Conservation (phyloP, 805 yeast genomes). For the Priceomyces fermenticarens region DNA sequence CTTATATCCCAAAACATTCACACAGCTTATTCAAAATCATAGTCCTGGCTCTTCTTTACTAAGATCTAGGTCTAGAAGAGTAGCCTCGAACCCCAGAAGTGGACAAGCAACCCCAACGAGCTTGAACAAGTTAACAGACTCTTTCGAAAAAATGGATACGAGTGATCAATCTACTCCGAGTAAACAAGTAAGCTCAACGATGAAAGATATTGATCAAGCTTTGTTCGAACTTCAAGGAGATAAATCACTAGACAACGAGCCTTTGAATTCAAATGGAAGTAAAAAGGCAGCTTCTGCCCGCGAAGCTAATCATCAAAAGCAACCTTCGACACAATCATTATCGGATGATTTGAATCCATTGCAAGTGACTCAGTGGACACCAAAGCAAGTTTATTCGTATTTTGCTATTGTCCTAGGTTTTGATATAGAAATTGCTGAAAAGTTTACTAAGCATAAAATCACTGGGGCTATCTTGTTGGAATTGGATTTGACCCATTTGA, state of each 20-base stretch:
- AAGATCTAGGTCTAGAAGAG: conserved; percentile 55
- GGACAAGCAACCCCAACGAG: conserved; percentile 11
- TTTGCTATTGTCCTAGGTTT: conserved; percentile 68
- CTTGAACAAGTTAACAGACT: conserved; percentile 7
- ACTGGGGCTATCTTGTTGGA: conserved; percentile 84
- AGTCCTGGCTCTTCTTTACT: conserved; percentile 14
- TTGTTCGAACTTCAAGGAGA: conserved; percentile 54
- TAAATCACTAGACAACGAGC: conserved; percentile 5
- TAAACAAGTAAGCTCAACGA: conserved; percentile 48
- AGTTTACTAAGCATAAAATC: conserved; percentile 83
- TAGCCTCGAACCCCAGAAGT: conserved; percentile 9
- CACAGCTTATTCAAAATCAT: conserved; percentile 44
- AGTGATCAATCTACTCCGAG: conserved; percentile 20
- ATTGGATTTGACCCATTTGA: conserved; percentile 78
- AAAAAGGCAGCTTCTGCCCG: background rate
- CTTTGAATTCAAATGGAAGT: background rate
- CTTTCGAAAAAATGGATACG: conserved; percentile 6
- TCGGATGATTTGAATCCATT: conserved; percentile 42
- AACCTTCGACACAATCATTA: conserved; percentile 12
- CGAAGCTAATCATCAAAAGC: conserved; percentile 6
- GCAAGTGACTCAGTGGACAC: conserved; percentile 68
- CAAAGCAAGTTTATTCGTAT: conserved; percentile 79
- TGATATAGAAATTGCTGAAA: conserved; percentile 68
- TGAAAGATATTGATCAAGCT: conserved; percentile 73
- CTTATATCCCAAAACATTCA: conserved; percentile 85